Evolutionary conservation across 2,329 filamentous ascomycete genomes (phyloP), one percentile per base, ranked within the genome.

Genomic region (Capronia coronata): DNA sequence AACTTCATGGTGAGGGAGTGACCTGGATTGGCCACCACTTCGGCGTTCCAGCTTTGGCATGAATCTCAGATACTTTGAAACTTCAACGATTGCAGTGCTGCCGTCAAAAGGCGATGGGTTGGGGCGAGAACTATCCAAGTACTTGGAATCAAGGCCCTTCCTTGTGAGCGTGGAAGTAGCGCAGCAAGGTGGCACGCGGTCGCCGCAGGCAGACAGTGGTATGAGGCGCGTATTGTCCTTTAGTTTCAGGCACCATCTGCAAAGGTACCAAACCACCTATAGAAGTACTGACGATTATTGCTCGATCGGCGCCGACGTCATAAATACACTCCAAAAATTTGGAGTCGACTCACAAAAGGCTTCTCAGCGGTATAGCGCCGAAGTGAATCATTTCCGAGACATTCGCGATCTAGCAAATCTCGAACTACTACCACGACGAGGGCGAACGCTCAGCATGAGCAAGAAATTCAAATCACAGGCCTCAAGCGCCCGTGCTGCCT

Each of bases 1-100:
- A 88, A 88, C 75, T 82, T 87, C 84, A 88, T 88, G 56, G 66
- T 81, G 68, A 34, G 11, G 18, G 29, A 11, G 11, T 25, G 30
- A 27, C 38, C 39, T 32, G 10, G 39, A 39, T 30, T 25, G 48
- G 43, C 48, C 38, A 51, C 37, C 13, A 16, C 37, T 32, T 32
- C 30, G 11, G 10, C 23, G 13, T n/a, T 6, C 14, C 23, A 19
- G 3, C 25, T 5, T 18, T 14, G 22, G 14, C 40, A 30, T 32
- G 5, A 43, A 41, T n/a, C 4, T 41, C 14, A 5, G 8, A 13
- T 21, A 8, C 19, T 4, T 19, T 2, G 14, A 38, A 13, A 16
- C 14, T 7, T 18, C 35, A 18, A 3, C 13, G 5, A 3, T 3
- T 32, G 29, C 7, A 27, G 23, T n/a, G n/a, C n/a, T n/a, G n/a